phyloP scores from a whole-genome alignment of 345 rosid genomes.

The Kernera saxatilis region DNA sequence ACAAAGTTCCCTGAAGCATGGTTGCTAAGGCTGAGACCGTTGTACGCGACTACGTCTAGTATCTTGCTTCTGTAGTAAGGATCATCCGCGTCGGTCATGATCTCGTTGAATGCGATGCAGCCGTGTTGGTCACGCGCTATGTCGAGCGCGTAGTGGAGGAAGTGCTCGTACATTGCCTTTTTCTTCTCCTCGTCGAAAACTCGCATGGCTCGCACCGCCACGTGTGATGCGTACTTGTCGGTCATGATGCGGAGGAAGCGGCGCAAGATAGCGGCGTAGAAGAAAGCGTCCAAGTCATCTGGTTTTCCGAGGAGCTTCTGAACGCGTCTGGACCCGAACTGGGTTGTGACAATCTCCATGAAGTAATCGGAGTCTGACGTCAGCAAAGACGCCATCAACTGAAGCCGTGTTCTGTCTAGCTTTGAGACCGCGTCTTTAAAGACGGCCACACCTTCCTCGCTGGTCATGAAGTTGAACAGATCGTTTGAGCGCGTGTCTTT shows the following conservation, averaged over 20 bases:
- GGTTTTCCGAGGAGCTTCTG: background rate
- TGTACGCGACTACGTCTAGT: background rate
- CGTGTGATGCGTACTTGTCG: background rate
- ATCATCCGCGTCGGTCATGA: background rate
- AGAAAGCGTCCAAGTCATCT: background rate
- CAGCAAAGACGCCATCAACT: background rate
- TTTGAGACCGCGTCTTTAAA: background rate
- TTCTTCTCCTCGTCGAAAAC: background rate
- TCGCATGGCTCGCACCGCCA: background rate
- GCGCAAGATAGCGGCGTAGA: background rate
- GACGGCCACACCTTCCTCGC: background rate
- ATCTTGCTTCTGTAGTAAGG: background rate
- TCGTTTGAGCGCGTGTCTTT: background rate
- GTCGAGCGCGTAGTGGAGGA: background rate
- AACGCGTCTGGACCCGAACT: conserved; percentile 6
- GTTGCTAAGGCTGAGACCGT: background rate
- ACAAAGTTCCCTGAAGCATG: conserved; percentile 7
- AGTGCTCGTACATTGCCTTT: background rate
- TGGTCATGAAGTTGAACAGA: conserved; percentile 3
- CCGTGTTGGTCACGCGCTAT: conserved; percentile 2
- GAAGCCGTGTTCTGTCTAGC: background rate
- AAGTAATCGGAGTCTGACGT: background rate
- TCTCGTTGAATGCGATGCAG: background rate
- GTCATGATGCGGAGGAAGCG: background rate
- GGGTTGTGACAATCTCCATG: background rate